Base-by-base conservation (phyloP, 2,329 filamentous ascomycete species). In the Penicillium sp. region DNA sequence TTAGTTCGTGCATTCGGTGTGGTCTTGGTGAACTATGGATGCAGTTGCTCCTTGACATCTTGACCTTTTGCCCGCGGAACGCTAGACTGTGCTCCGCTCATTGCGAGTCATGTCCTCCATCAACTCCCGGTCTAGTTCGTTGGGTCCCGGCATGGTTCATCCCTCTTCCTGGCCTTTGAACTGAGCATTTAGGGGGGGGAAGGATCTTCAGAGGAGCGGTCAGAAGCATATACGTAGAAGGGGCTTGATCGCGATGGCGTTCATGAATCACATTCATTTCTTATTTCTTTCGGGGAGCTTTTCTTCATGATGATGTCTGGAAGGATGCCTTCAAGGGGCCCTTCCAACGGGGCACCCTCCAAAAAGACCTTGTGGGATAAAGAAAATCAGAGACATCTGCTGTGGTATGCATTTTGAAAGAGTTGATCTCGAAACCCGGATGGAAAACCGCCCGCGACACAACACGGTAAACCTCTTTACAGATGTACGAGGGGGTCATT, bases 161-260 rank as follows among this genome's bases (percentile, higher is more conserved):
- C 37, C 0, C 6, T 42, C 26, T 22, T 25, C 6, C 11, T n/a
- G 46, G 25, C 48, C 35, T 38, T 35, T 25, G 26, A 16, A 30
- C 25, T 37, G 38, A 19, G 48, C 28, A 52, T 26, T 19, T 7
- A 28, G 38, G 33, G 19, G 25, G 45, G n/a, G 33, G 16, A n/a
- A 38, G 13, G 28, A 13, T 53, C 22, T 46, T 51, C 51, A 55
- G 51, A 51, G 45, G 42, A 58, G 52, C 43, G 52, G 55, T 58
- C 59, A 61, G 38, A 38, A 16, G 14, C 6, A n/a, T 28, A 28
- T 48, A 48, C 45, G 45, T 48, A 37, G 42, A 22, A 13, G 37
- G 40, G 30, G 33, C 19, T 56, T 54, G 54, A 46, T 38, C 51
- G 51, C 28, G 30, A 55, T 53, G 58, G 57, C 46, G 52, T 43